Conservation (phyloP, 169 alveolate species). For the Eimeria tenella region DNA sequence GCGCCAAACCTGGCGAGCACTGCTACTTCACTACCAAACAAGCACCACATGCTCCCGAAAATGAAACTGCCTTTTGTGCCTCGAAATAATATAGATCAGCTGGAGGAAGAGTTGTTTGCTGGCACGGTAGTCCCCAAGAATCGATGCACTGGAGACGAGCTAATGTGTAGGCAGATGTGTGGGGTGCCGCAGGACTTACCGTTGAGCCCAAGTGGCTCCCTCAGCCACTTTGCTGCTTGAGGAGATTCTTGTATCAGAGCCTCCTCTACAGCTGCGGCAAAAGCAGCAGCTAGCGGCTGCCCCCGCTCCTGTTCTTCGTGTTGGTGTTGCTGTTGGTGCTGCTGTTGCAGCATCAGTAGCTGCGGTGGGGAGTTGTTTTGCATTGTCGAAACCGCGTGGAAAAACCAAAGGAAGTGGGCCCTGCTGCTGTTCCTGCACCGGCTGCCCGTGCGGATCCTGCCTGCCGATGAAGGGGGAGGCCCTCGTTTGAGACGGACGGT, state of each 20-base stretch:
- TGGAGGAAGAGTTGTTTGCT: background rate
- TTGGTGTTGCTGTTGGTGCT: background rate
- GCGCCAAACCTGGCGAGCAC: too few species aligned
- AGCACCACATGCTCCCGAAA: too few species aligned
- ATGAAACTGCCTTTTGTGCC: too few species aligned
- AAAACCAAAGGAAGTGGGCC: background rate
- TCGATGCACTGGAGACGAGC: too few species aligned
- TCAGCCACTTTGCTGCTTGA: conserved; percentile 29
- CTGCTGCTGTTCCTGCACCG: background rate
- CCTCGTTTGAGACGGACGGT: too few species aligned
- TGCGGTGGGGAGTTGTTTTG: background rate
- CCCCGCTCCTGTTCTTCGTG: background rate
- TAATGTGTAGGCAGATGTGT: too few species aligned
- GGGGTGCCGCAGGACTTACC: background rate
- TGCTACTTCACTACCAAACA: too few species aligned
- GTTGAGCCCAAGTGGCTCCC: conserved; percentile 30
- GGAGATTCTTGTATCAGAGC: conserved; percentile 16
- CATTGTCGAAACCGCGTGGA: background rate
- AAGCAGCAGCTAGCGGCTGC: conserved; percentile 34
- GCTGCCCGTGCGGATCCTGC: background rate
- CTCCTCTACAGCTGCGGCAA: conserved; percentile 49
- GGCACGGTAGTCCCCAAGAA: background rate
- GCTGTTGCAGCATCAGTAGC: conserved; percentile 45
- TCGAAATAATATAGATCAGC: background rate
- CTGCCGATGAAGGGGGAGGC: too few species aligned